These are phyloP conservation scores for Trametes villosa DNA, from an alignment of 768 basidiomycete species.

Conservation along the genomic window DNA sequence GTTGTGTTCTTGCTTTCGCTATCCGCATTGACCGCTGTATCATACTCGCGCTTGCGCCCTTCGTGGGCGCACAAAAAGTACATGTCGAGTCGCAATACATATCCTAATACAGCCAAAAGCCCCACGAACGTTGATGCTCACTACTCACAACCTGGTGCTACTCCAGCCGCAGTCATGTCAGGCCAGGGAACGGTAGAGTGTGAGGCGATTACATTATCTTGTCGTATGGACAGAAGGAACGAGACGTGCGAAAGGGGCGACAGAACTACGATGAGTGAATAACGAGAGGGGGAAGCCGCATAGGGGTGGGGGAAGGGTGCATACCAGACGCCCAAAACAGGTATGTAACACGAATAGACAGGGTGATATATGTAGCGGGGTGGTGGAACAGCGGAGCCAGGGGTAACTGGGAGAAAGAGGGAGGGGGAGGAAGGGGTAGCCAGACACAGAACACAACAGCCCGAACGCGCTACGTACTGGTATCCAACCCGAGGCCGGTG, in stretches of 20 bases:
- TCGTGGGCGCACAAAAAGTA: conserved; percentile 16
- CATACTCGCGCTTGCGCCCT: conserved; percentile 9
- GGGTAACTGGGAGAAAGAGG: neutral
- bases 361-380: neutral
- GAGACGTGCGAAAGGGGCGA: conserved; percentile 8
- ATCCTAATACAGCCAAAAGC: conserved; percentile 1
- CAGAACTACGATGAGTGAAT: neutral
- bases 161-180: too few species aligned
- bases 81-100: conserved; percentile 6
- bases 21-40: conserved; percentile 14
- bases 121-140: neutral
- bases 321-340: conserved; percentile 7
- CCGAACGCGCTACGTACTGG: conserved; percentile 9
- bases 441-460: conserved; percentile 5
- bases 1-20: conserved; percentile 7
- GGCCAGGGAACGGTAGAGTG: neutral
- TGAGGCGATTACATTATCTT: conserved; percentile 10
- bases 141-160: neutral
- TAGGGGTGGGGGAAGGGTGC: neutral
- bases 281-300: neutral
- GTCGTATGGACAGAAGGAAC: conserved; percentile 2
- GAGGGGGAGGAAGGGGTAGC: neutral
- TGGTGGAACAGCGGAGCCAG: neutral
- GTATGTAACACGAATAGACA: conserved; percentile 4
- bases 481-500: conserved; percentile 17